These are phyloP conservation scores for Sporothrix euskadiensis DNA, from an alignment of 2,329 filamentous ascomycete genomes.

Conservation along the genomic window DNA sequence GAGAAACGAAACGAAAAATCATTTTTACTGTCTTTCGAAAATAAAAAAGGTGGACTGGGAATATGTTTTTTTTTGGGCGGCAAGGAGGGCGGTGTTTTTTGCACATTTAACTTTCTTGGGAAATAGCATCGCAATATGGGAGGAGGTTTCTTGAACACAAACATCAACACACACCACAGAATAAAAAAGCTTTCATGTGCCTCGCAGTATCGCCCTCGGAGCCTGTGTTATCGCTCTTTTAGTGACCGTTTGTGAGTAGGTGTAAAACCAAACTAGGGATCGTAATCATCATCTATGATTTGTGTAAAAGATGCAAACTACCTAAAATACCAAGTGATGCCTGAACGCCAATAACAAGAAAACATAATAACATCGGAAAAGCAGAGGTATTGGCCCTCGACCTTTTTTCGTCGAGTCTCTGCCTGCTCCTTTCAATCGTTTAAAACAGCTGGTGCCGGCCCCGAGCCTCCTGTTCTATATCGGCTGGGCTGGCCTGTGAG, in stretches of 20 bases:
- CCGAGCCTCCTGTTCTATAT: too few relatives aligned
- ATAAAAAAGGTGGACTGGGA: slow-evolving; percentile 2
- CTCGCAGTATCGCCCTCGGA: background rate
- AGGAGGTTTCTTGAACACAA: background rate
- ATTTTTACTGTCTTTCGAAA: background rate
- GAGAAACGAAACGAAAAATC: background rate
- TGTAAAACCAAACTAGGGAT: background rate
- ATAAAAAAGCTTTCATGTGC: background rate
- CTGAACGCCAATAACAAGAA: slow-evolving; percentile 1
- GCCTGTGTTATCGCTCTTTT: background rate
- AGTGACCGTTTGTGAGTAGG: background rate
- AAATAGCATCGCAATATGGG: background rate
- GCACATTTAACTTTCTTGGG: background rate
- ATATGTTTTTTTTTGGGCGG: background rate
- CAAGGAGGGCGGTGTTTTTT: slow-evolving; percentile 12
- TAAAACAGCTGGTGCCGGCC: background rate
- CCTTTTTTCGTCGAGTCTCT: background rate
- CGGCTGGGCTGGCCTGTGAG: too few relatives aligned
- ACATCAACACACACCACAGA: background rate
- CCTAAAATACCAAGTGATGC: background rate
- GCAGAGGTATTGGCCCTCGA: background rate
- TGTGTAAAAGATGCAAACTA: slow-evolving; percentile 4
- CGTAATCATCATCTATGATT: slow-evolving; percentile 1
- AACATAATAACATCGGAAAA: background rate
- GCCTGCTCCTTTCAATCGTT: background rate